These are phyloP conservation scores for Ceratobasidium sp. DNA, from an alignment of 1,284 basidiomycete species.

Conservation along the genomic window DNA sequence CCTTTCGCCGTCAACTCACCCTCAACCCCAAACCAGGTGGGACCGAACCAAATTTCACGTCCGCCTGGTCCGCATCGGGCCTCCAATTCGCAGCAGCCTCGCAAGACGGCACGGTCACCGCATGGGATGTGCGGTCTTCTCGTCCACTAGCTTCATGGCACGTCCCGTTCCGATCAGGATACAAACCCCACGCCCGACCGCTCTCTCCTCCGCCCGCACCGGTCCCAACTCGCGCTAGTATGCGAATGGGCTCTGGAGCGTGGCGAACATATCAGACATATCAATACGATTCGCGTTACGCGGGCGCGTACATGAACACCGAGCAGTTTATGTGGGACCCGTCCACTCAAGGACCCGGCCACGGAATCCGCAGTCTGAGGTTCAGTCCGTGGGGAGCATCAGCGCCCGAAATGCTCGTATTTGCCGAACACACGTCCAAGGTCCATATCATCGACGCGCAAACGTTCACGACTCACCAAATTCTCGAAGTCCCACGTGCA, in stretches of 20 bases:
- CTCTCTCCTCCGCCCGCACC: neutral
- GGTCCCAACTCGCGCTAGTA: neutral
- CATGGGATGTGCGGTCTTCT: conserved; percentile 60
- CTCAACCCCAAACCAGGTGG: conserved; percentile 52
- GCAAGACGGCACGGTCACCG: conserved; percentile 85
- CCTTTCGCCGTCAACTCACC: conserved; percentile 48
- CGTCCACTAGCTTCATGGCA: conserved; percentile 52
- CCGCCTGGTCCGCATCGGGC: conserved; percentile 84
- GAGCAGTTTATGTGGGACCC: conserved; percentile 47
- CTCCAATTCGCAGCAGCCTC: conserved; percentile 87
- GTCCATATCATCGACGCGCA: conserved; percentile 84
- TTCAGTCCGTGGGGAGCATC: conserved; percentile 70
- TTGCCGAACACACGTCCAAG: conserved; percentile 87
- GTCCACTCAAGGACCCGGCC: conserved; percentile 70
- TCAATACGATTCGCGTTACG: neutral
- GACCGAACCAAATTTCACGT: conserved; percentile 78
- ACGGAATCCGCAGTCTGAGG: conserved; percentile 83
- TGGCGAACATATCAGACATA: neutral
- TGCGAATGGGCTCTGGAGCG: neutral
- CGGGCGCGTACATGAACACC: conserved; percentile 45
- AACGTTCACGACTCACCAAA: conserved; percentile 81
- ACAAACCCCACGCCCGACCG: neutral
- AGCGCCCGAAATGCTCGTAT: conserved; percentile 78
- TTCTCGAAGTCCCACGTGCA: conserved; percentile 70
- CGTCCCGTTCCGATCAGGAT: conserved; percentile 20